These are phyloP conservation scores for Pseudogymnoascus sp. DNA, from an alignment of 2,329 filamentous ascomycete genomes.

Conservation along the genomic window DNA sequence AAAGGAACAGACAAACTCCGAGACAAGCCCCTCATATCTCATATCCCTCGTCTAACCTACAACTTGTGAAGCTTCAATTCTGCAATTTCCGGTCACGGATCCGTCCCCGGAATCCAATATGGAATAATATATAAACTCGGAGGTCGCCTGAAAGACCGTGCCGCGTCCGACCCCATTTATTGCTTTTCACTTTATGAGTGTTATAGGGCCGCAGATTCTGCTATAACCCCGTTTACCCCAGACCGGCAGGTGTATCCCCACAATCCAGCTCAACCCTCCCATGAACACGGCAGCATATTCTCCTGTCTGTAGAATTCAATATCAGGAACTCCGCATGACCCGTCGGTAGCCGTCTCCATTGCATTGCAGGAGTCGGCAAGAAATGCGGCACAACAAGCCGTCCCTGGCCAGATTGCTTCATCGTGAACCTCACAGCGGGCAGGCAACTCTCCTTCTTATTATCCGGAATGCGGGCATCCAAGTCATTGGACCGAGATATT, in stretches of 20 bases:
- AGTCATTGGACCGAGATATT: slow-evolving; percentile 6
- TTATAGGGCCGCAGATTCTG: background rate
- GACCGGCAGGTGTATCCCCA: background rate
- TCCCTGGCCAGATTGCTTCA: slow-evolving; percentile 1
- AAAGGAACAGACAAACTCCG: background rate
- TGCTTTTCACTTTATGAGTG: slow-evolving; percentile 1
- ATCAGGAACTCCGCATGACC: slow-evolving; percentile 4
- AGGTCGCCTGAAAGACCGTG: background rate
- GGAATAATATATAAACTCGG: background rate
- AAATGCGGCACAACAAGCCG: background rate
- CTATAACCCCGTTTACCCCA: slow-evolving; percentile 5
- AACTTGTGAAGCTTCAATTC: background rate
- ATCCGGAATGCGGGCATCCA: slow-evolving; percentile 7
- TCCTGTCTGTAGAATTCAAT: background rate
- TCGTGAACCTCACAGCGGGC: background rate
- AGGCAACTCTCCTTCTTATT: background rate
- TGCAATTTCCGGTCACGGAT: background rate
- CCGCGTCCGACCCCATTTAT: background rate
- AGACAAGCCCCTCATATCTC: background rate
- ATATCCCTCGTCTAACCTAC: background rate
- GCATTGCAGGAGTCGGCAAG: background rate
- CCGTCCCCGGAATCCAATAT: background rate
- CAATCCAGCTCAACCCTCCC: background rate
- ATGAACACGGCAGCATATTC: background rate
- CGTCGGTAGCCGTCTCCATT: background rate